A percentile compares a stretch with the other conserved stretches of the same genome.
Conservation (phyloP, 1,284 basidiomycete species). For the Schizopora paradoxa region DNA sequence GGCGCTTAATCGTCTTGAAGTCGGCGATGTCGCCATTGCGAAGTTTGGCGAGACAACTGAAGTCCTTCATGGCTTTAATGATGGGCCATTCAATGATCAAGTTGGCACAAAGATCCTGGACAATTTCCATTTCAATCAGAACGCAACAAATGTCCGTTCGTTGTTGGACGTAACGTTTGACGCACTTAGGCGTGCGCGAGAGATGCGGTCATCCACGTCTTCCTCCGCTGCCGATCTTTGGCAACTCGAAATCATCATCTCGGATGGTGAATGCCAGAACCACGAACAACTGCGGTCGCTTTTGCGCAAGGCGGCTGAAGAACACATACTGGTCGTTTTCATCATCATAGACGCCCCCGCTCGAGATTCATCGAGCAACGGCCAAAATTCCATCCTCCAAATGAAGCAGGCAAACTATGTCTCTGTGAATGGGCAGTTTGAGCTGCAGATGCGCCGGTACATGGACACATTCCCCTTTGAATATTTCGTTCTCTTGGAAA, state of each 20-base stretch:
- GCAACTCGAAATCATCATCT: slow-evolving; percentile 98
- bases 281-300: slow-evolving; percentile 81
- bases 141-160: slow-evolving; percentile 83
- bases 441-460: slow-evolving; percentile 87
- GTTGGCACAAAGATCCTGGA: slow-evolving; percentile 78
- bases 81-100: slow-evolving; percentile 72
- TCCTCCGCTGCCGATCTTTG: slow-evolving; percentile 81
- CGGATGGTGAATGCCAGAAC: slow-evolving; percentile 97
- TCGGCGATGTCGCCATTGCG: slow-evolving; percentile 90
- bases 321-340: slow-evolving; percentile 95
- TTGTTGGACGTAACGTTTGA: slow-evolving; percentile 82
- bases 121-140: slow-evolving; percentile 88
- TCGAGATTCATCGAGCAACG: slow-evolving; percentile 28
- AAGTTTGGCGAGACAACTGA: slow-evolving; percentile 89
- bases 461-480: slow-evolving; percentile 98
- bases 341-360: slow-evolving; percentile 90
- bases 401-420: slow-evolving; percentile 93
- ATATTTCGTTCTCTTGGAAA: slow-evolving; percentile 90
- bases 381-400: slow-evolving; percentile 78
- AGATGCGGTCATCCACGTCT: slow-evolving; percentile 53
- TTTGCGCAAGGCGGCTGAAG: slow-evolving; percentile 83
- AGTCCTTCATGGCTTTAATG: slow-evolving; percentile 82
- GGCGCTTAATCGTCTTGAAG: slow-evolving; percentile 88
- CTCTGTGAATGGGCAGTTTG: slow-evolving; percentile 79
- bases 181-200: slow-evolving; percentile 73